phyloP scores from a whole-genome alignment of 225 moss, liverwort and hornwort species.

The Bryoerythrophyllum caledonicum region DNA sequence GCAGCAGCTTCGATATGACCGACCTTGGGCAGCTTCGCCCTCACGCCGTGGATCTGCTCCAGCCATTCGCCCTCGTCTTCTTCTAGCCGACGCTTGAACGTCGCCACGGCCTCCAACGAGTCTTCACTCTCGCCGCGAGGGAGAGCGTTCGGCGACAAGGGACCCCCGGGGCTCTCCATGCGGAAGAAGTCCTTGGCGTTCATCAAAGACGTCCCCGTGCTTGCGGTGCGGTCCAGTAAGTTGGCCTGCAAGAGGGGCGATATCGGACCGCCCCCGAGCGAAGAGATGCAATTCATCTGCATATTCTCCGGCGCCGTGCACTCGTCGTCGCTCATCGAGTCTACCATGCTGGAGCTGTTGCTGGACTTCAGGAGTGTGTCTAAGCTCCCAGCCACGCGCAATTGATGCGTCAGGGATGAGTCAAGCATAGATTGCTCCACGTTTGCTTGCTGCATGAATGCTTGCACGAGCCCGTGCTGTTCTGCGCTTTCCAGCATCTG shows the following conservation, averaged over 20 bases:
- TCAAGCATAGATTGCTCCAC: constrained; percentile 26
- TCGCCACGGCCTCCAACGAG: constrained; percentile 25
- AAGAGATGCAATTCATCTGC: constrained; percentile 43
- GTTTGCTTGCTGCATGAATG: constrained; percentile 35
- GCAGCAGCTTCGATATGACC: not conserved
- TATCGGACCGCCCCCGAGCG: constrained; percentile 32
- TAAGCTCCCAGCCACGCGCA: constrained; percentile 16
- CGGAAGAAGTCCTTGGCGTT: constrained; percentile 29
- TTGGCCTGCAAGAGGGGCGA: constrained; percentile 26
- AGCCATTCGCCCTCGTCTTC: constrained; percentile 35
- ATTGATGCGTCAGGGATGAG: constrained; percentile 12
- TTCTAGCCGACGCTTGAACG: constrained; percentile 45
- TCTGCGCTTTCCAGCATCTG: constrained; percentile 29
- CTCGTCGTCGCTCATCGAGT: constrained; percentile 45
- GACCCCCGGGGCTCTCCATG: constrained; percentile 45
- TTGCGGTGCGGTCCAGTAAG: constrained; percentile 40
- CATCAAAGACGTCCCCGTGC: constrained; percentile 35
- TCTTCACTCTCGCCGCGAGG: constrained; percentile 36
- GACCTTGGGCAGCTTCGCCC: constrained; percentile 29
- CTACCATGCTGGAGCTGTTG: constrained; percentile 55
- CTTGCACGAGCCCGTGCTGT: constrained; percentile 40
- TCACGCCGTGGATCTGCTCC: constrained; percentile 36
- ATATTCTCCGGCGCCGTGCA: constrained; percentile 49
- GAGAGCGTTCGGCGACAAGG: constrained; percentile 38
- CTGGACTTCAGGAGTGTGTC: constrained; percentile 41